Evolutionary conservation across 2,329 filamentous ascomycete species (phyloP).

Genomic region (Macrophomina tecta): DNA sequence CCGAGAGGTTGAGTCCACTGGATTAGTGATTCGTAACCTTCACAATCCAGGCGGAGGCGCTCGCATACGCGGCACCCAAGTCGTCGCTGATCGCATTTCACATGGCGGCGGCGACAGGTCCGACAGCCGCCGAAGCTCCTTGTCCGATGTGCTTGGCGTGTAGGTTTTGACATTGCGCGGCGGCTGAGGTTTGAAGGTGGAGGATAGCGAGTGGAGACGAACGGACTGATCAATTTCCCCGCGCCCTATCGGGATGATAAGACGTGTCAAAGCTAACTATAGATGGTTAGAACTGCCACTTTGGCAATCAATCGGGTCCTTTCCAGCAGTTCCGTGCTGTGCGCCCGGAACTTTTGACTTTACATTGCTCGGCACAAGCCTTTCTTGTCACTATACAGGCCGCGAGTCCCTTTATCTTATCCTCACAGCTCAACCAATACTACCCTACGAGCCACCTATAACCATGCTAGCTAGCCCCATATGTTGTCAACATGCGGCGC

Average conservation of each 20-base stretch:
- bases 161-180: constrained; percentile 6
- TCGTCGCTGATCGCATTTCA: constrained; percentile 14
- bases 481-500: no score
- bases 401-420: no score
- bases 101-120: constrained; percentile 14
- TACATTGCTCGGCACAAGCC: no score
- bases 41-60: constrained; percentile 14
- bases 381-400: no score
- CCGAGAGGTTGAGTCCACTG: constrained; percentile 18
- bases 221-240: not conserved
- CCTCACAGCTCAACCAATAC: no score
- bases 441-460: no score
- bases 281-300: not conserved
- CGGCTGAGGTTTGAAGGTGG: not conserved
- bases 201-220: not conserved
- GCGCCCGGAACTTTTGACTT: no score
- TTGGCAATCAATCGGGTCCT: constrained; percentile 1
- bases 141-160: not conserved
- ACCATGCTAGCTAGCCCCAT: no score
- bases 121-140: constrained; percentile 15
- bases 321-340: not conserved
- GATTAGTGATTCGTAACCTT: constrained; percentile 6
- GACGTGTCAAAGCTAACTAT: not conserved
- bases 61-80: constrained; percentile 6
- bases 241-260: not conserved